Base-by-base conservation (phyloP, 306 rosid genomes). In the Cicer judaicum region DNA sequence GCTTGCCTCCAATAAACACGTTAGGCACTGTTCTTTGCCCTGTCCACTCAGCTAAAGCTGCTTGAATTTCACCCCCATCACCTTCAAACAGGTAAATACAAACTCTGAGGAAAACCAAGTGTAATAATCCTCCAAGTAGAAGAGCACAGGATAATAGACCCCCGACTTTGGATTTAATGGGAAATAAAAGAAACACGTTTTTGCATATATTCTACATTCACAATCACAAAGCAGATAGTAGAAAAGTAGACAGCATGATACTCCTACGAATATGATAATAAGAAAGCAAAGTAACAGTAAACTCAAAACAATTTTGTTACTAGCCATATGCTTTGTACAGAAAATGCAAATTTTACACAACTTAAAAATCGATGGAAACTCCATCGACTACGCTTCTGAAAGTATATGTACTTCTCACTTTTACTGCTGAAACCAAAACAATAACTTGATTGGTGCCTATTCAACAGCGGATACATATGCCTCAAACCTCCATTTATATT, bases 1-100 rank as follows among this genome's bases (percentile, higher is more conserved):
- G 85, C 16, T 92, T 87, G 44, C 91, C 91, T 60, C 85, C 96
- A 29, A 92, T 88, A 67, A 90, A 90, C 79, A 92, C 98, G 10
- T 85, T 92, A 47, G 98, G 96, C 12, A 92, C 98, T 5, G 85
- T 84, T 62, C 65, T 70, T 0, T 15, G 83, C 18, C 83, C 85
- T 4, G 88, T 84, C 85, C 85, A 78, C 44, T 78, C 83, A 19
- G 73, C 72, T 43, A 90, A 80, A 70, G 96, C 98, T 46, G 82
- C 63, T 42, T 93, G 95, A 48, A 87, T 76, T 12, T 76, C 84
- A 80, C 39, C 42, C 16, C 96, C 98, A 56, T 90, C 93, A 48
- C 80, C 98, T 84, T 77, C 81, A 68, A 80, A 12, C 5, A 47
- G 14, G 62, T 16, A n/a, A 29, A 29, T 29, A 29, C 36, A 29